Conservation (phyloP, 2,329 filamentous ascomycete genomes). For the Trichophyton mentagrophytes region DNA sequence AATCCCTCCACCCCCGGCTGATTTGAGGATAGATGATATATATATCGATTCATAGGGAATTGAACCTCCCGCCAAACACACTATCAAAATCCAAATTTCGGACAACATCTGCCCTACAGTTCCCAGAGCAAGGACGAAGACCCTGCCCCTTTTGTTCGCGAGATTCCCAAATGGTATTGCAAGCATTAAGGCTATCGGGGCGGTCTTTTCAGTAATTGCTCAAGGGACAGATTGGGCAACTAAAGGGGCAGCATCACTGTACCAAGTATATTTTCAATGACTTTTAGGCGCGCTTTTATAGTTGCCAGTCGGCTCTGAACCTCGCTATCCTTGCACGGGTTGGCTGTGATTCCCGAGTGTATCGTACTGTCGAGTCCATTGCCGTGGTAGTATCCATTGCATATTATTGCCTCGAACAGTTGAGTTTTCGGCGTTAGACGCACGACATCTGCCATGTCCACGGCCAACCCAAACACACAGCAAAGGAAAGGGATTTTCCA, state of each 20-base stretch:
- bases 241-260: background rate
- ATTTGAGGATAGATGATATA: background rate
- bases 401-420: conserved; percentile 3
- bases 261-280: conserved; percentile 3
- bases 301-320: background rate
- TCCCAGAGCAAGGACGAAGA: background rate
- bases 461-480: background rate
- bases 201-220: background rate
- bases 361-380: background rate
- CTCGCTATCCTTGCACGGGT: background rate
- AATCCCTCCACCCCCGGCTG: background rate
- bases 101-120: background rate
- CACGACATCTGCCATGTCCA: background rate
- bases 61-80: background rate
- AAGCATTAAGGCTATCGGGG: background rate
- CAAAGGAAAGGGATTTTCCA: conserved; percentile 1
- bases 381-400: background rate
- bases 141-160: background rate
- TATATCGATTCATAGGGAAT: conserved; percentile 1
- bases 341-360: background rate
- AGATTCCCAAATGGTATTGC: conserved; percentile 5
- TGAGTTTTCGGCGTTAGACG: background rate
- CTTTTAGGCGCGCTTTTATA: background rate
- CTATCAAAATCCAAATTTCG: conserved; percentile 1
- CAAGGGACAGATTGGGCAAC: background rate